Conservation (phyloP, 2,329 filamentous ascomycete species). For the Fusarium phyllophilum region DNA sequence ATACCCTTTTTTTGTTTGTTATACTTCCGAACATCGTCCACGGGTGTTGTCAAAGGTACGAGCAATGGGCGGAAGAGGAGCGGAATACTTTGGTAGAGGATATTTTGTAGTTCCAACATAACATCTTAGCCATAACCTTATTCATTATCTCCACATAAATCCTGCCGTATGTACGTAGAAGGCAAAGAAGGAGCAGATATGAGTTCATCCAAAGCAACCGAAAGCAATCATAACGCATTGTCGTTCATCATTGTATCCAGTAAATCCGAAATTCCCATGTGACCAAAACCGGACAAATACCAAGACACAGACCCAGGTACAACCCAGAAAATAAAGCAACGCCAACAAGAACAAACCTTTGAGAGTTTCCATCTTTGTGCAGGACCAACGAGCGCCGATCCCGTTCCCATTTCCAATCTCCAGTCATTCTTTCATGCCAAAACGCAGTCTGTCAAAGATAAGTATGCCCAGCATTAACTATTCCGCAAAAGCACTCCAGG, state of each 20-base stretch:
- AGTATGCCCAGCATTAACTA: background rate
- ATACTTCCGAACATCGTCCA: background rate
- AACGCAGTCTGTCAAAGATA: background rate
- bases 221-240: slow-evolving; percentile 11
- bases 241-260: slow-evolving; percentile 23
- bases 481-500: background rate
- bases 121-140: background rate
- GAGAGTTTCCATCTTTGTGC: background rate
- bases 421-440: background rate
- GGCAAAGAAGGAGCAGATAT: background rate
- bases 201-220: background rate
- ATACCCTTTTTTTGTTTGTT: slow-evolving; percentile 24
- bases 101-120: background rate
- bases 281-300: background rate
- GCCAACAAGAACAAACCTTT: slow-evolving; percentile 16
- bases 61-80: background rate
- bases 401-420: slow-evolving; percentile 1
- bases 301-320: background rate
- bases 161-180: background rate
- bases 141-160: background rate
- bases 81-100: background rate
- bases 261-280: background rate
- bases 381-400: slow-evolving; percentile 20
- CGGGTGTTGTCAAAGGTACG: background rate
- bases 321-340: slow-evolving; percentile 12